Percentiles rank a stretch among this genome's conserved stretches.
Conservation (phyloP, 768 basidiomycete genomes). For the Lactarius psammicola region DNA sequence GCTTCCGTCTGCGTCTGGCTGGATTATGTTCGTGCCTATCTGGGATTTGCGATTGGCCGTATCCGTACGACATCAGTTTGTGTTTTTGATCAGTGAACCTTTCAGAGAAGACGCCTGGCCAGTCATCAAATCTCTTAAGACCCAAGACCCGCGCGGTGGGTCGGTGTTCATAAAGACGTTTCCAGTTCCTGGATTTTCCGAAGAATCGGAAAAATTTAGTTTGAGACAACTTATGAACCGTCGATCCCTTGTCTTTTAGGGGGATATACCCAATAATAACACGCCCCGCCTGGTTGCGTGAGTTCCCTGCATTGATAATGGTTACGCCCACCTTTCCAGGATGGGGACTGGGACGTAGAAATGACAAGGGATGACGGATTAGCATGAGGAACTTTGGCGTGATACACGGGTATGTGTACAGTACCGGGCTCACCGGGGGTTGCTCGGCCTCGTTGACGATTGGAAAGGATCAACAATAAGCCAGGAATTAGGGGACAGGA, state of each 20-base stretch:
- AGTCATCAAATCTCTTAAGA: background rate
- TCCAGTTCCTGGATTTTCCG: background rate
- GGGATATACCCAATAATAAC: no score
- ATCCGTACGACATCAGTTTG: no score
- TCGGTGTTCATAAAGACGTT: background rate
- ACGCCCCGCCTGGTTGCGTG: background rate
- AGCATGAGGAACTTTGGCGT: background rate
- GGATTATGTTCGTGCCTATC: no score
- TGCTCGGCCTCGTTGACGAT: background rate
- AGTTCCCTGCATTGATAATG: background rate
- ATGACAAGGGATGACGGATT: background rate
- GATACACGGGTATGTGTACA: background rate
- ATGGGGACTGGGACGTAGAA: background rate
- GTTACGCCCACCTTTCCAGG: background rate
- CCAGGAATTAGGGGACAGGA: background rate
- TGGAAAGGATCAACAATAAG: background rate
- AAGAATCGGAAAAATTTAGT: no score
- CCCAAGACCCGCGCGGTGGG: background rate
- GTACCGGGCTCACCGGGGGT: background rate
- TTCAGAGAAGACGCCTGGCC: no score
- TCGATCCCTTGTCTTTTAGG: no score
- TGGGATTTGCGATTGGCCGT: no score
- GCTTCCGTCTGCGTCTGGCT: no score
- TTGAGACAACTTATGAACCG: no score
- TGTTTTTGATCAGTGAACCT: no score